A percentile compares a stretch with the other conserved stretches of the same genome.
Conservation (phyloP, 768 basidiomycete genomes). For the Tulasnella sp. region DNA sequence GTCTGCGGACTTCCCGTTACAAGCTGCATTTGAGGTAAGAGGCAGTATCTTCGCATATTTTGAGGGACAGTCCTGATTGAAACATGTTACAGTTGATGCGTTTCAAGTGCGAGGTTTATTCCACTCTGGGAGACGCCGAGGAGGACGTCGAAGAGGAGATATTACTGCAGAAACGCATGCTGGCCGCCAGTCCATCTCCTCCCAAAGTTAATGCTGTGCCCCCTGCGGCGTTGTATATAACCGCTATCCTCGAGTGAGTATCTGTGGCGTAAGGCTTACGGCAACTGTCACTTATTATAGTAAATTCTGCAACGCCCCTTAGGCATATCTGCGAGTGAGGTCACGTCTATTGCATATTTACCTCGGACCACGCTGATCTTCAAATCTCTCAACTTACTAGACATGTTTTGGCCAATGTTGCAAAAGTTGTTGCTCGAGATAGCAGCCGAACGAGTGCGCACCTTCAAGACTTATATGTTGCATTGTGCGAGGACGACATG, state of each 20-base stretch:
- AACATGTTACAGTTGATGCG: conserved; percentile 48
- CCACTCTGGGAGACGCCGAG: conserved; percentile 68
- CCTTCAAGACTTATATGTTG: conserved; percentile 65
- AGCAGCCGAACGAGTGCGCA: conserved; percentile 31
- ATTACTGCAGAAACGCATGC: conserved; percentile 54
- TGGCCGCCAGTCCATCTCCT: conserved; percentile 34
- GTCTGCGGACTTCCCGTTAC: conserved; percentile 51
- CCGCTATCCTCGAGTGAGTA: conserved; percentile 86
- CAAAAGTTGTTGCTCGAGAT: conserved; percentile 75
- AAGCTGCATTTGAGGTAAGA: conserved; percentile 63
- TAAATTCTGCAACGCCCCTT: conserved; percentile 20
- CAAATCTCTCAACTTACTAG: conserved; percentile 31
- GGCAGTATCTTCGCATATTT: too few relatives aligned
- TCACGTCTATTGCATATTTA: neutral
- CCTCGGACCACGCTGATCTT: neutral
- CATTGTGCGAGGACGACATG: conserved; percentile 81
- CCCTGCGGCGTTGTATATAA: conserved; percentile 81
- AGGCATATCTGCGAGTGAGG: conserved; percentile 83
- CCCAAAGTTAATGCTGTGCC: conserved; percentile 48
- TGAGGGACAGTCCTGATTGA: neutral
- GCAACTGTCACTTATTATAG: conserved; percentile 20
- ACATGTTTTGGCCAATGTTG: conserved; percentile 75
- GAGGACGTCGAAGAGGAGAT: conserved; percentile 60
- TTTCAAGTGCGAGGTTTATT: conserved; percentile 83
- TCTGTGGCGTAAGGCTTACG: neutral